Conservation (phyloP, 345 rosid genomes). For the Eutrema japonicum region DNA sequence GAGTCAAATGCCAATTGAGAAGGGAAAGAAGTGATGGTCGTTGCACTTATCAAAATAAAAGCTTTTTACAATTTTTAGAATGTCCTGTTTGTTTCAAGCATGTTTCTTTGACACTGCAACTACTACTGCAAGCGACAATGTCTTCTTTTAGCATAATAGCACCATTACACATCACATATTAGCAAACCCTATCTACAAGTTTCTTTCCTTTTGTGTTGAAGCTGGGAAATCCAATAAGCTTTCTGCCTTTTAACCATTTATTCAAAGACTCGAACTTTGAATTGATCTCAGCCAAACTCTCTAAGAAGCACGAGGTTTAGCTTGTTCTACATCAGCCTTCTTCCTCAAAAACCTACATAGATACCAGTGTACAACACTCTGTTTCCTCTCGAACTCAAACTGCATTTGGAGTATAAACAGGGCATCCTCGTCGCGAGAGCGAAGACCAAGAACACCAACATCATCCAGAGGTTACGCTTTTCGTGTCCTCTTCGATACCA, state of each 20-base stretch:
- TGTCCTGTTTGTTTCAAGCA: constrained; percentile 26
- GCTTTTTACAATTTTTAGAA: constrained; percentile 29
- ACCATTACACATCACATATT: constrained; percentile 13
- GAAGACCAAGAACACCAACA: constrained; percentile 40
- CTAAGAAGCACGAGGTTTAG: too few relatives aligned
- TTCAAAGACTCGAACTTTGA: neutral
- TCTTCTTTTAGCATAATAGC: constrained; percentile 29
- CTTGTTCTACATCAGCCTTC: constrained; percentile 26
- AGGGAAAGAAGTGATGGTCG: constrained; percentile 15
- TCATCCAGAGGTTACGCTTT: constrained; percentile 33
- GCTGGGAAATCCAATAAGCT: neutral
- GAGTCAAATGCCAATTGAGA: constrained; percentile 42
- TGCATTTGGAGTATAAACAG: constrained; percentile 31
- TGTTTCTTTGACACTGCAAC: constrained; percentile 32
- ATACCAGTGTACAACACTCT: constrained; percentile 26
- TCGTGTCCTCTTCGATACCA: constrained; percentile 40
- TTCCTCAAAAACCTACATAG: constrained; percentile 22
- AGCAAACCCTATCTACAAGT: neutral
- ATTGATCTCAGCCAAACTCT: neutral
- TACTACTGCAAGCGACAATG: constrained; percentile 7
- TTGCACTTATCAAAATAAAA: constrained; percentile 34
- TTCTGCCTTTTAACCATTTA: neutral
- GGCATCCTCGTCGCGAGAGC: constrained; percentile 34
- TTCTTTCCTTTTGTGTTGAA: neutral
- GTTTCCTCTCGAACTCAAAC: constrained; percentile 5